Conservation (phyloP, 1,284 basidiomycete species). For the Leccinum subrobustum region DNA sequence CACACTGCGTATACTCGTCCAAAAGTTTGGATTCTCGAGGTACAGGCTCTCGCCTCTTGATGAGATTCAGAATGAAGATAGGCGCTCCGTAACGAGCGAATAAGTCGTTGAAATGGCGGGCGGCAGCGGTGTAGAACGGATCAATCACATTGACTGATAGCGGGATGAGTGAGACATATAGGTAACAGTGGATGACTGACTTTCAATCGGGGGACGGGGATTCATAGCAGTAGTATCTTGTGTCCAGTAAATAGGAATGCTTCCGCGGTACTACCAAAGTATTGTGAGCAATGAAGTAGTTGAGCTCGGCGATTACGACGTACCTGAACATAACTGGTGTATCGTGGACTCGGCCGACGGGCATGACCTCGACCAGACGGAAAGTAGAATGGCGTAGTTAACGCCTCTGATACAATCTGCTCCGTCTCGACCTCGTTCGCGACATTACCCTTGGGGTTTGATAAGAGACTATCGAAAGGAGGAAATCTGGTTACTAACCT, state of each 20-base stretch:
- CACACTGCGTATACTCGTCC: conserved; percentile 90
- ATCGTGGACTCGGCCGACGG: conserved; percentile 75
- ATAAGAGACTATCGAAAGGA: background rate
- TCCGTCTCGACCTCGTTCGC: conserved; percentile 99
- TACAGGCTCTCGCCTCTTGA: conserved; percentile 80
- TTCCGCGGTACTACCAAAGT: conserved; percentile 77
- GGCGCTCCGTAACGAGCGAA: conserved; percentile 90
- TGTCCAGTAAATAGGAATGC: conserved; percentile 95
- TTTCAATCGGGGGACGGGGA: conserved; percentile 93
- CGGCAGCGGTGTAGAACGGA: conserved; percentile 93
- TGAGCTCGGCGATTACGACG: background rate
- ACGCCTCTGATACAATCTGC: conserved; percentile 93
- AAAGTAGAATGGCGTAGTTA: conserved; percentile 89
- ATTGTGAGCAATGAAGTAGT: background rate
- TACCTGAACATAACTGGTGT: conserved; percentile 92
- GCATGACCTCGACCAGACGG: conserved; percentile 41
- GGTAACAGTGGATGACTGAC: conserved; percentile 44
- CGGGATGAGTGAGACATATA: conserved; percentile 1
- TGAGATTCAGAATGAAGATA: conserved; percentile 93
- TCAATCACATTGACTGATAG: conserved; percentile 86
- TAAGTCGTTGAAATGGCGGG: conserved; percentile 92
- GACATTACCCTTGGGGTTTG: conserved; percentile 81
- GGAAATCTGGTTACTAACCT: conserved; percentile 44
- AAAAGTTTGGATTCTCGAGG: conserved; percentile 94
- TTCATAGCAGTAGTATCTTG: conserved; percentile 91